phyloP scores from a whole-genome alignment of 306 rosid species.

The Quillaja saponaria region DNA sequence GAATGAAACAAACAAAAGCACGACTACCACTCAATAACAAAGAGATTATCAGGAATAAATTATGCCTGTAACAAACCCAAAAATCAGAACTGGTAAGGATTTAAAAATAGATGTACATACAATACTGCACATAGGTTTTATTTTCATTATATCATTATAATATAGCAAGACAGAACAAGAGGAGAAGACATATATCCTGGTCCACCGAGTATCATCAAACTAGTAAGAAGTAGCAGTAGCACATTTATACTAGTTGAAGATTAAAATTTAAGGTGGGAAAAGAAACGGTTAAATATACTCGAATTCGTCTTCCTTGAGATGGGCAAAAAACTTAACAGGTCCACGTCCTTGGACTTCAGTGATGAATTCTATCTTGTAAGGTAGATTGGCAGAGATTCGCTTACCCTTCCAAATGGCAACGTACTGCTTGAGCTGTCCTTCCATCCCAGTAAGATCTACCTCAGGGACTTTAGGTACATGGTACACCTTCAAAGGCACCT shows the following conservation, averaged over 20 bases:
- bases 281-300: conserved; percentile 48
- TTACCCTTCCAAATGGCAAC: conserved; percentile 85
- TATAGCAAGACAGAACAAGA: neutral
- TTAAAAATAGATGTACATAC: conserved; percentile 16
- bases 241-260: neutral
- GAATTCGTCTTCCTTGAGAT: conserved; percentile 90
- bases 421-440: conserved; percentile 82
- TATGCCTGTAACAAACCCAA: too few species aligned
- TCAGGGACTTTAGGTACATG: conserved; percentile 79
- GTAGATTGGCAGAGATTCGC: conserved; percentile 82
- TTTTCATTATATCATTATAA: conserved; percentile 2
- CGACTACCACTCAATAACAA: too few species aligned
- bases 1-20: too few species aligned
- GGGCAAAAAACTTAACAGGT: conserved; percentile 75
- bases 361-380: conserved; percentile 72
- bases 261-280: neutral
- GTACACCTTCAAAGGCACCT: conserved; percentile 74
- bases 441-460: conserved; percentile 66
- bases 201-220: neutral
- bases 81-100: neutral
- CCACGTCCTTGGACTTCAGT: conserved; percentile 74
- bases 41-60: too few species aligned
- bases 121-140: conserved; percentile 13
- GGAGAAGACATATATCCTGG: neutral
- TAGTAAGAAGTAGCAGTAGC: neutral